A percentile compares a stretch with the other conserved stretches of the same genome.
These are phyloP conservation scores for Ascochyta rabiei DNA, from an alignment of 2,329 filamentous ascomycete genomes.

Conservation along the genomic window DNA sequence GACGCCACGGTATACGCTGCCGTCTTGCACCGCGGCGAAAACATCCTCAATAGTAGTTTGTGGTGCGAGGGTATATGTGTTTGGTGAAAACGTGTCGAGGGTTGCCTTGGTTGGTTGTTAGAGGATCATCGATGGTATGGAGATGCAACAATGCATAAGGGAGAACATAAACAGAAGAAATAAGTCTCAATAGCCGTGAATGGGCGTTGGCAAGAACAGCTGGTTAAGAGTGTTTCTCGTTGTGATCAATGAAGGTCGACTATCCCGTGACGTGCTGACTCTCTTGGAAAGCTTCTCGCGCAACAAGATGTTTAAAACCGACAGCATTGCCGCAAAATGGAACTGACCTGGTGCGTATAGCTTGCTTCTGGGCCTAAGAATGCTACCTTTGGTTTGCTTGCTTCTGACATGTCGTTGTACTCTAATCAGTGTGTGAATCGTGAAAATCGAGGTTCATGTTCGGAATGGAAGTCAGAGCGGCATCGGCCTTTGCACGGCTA, in stretches of 20 bases:
- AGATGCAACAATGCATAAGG: too few species aligned
- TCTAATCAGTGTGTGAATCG: conserved; percentile 2
- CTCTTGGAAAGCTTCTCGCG: neutral
- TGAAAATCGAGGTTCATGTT: neutral
- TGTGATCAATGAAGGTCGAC: neutral
- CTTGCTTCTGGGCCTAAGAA: conserved; percentile 70
- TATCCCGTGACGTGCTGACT: conserved; percentile 2
- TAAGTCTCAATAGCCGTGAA: too few species aligned
- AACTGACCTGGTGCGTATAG: conserved; percentile 70
- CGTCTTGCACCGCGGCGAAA: conserved; percentile 76
- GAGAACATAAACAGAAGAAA: too few species aligned
- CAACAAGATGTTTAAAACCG: neutral
- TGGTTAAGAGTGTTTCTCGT: neutral
- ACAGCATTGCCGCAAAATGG: neutral
- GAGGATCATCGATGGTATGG: neutral
- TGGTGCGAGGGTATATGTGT: conserved; percentile 48
- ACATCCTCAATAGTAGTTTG: conserved; percentile 66
- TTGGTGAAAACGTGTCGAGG: conserved; percentile 56
- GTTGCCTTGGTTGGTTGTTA: conserved; percentile 55
- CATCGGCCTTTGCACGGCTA: conserved; percentile 17
- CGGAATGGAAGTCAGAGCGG: conserved; percentile 13
- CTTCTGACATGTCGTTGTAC: conserved; percentile 16
- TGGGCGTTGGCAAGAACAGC: too few species aligned
- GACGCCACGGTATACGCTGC: conserved; percentile 71
- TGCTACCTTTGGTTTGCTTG: conserved; percentile 50